Percentiles rank a stretch among this genome's conserved stretches.
Evolutionary conservation across 148 eudicot genomes (phyloP).

Genomic region (Spergularia bocconei): DNA sequence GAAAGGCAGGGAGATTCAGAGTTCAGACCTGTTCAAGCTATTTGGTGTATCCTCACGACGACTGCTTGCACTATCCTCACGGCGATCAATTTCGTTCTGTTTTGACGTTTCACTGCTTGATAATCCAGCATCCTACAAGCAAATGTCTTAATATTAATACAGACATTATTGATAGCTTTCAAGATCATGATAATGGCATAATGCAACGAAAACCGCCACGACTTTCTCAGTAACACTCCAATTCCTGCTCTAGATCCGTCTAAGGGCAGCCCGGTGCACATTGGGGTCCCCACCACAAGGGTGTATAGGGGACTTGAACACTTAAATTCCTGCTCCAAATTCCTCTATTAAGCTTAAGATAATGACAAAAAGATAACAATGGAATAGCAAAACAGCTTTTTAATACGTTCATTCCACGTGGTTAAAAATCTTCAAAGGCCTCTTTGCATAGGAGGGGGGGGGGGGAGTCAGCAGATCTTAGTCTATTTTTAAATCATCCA

Average conservation of each 20-base stretch:
- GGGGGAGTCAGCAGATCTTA: no score
- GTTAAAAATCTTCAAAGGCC: no score
- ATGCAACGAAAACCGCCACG: neutral
- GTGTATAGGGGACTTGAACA: no score
- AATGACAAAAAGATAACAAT: no score
- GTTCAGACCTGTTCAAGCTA: constrained; percentile 49
- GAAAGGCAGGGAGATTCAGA: constrained; percentile 19
- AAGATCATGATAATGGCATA: neutral
- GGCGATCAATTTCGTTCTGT: constrained; percentile 64
- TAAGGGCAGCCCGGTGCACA: no score
- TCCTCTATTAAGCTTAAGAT: neutral
- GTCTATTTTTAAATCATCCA: no score
- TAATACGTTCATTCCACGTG: no score
- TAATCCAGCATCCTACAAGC: constrained; percentile 55
- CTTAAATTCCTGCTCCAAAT: no score
- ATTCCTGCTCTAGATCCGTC: neutral
- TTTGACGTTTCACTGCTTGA: constrained; percentile 48
- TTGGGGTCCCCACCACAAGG: no score
- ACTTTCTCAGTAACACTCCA: no score
- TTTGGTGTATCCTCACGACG: constrained; percentile 62
- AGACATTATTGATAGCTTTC: neutral
- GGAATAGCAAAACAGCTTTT: no score
- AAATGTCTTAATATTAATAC: neutral
- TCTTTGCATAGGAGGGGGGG: no score
- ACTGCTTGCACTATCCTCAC: constrained; percentile 50